These are phyloP conservation scores for Aurantiochytrium sp. DNA, from an alignment of 108 stramenopile species.

Conservation along the genomic window DNA sequence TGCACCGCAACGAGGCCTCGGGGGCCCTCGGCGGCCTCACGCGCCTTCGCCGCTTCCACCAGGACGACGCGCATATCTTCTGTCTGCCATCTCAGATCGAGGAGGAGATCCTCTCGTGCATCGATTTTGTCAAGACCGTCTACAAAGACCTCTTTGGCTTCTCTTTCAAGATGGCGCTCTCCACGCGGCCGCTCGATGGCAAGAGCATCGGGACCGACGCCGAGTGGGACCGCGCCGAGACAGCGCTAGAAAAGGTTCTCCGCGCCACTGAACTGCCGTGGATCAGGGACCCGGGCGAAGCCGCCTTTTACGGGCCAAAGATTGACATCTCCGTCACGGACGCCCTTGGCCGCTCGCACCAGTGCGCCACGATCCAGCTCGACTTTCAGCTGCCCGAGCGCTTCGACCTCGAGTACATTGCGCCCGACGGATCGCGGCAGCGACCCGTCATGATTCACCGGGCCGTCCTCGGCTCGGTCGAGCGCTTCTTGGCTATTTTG, in stretches of 20 bases:
- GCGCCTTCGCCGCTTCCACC: slow-evolving; percentile 30
- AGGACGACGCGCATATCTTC: slow-evolving; percentile 36
- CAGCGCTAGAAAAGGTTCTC: not conserved
- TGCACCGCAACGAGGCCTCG: slow-evolving; percentile 37
- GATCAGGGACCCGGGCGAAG: slow-evolving; percentile 92
- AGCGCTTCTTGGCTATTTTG: slow-evolving; percentile 97
- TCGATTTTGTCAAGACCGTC: not conserved
- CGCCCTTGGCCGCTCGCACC: slow-evolving; percentile 96
- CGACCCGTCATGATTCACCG: slow-evolving; percentile 96
- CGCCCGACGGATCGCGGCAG: slow-evolving; percentile 33
- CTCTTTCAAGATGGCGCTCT: not conserved
- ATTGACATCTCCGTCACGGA: slow-evolving; percentile 99
- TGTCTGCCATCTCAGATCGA: slow-evolving; percentile 41
- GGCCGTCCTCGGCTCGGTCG: slow-evolving; percentile 96
- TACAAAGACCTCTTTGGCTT: not conserved
- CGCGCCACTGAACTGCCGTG: slow-evolving; percentile 61
- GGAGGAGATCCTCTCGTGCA: slow-evolving; percentile 21
- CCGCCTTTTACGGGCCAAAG: slow-evolving; percentile 99
- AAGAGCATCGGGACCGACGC: not conserved
- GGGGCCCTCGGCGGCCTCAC: slow-evolving; percentile 33
- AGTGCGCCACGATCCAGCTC: slow-evolving; percentile 97
- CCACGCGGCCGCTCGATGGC: not conserved
- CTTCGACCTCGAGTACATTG: slow-evolving; percentile 71
- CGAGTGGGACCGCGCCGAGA: slow-evolving; percentile 10
- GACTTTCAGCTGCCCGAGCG: slow-evolving; percentile 98